Percentiles rank a stretch among this genome's conserved stretches.
Conservation (phyloP, 2,329 filamentous ascomycete genomes). For the Aspergillus eucalypticola region DNA sequence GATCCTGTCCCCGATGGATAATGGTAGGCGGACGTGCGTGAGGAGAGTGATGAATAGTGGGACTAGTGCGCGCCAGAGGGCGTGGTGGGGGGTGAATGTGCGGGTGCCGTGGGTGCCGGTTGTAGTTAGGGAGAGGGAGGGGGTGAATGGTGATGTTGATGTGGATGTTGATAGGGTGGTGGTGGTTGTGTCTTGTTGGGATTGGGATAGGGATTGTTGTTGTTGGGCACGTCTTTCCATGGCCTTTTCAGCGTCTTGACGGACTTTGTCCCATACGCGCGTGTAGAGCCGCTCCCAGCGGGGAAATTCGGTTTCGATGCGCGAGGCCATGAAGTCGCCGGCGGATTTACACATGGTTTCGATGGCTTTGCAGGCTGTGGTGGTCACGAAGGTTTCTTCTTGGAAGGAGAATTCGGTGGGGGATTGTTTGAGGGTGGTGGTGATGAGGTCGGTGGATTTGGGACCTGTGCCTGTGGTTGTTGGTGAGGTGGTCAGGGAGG, state of each 20-base stretch:
- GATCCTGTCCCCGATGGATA: conserved; percentile 44
- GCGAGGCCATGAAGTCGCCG: conserved; percentile 75
- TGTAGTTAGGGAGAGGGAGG: conserved; percentile 22
- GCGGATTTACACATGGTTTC: conserved; percentile 68
- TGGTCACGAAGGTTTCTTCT: conserved; percentile 56
- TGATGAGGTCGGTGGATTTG: conserved; percentile 14
- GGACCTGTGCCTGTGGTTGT: conserved; percentile 28
- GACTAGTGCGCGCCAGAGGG: conserved; percentile 40
- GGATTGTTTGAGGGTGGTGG: conserved; percentile 46
- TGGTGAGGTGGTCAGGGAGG: conserved; percentile 56
- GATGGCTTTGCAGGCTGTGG: conserved; percentile 70
- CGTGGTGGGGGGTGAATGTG: conserved; percentile 42
- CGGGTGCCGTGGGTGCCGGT: conserved; percentile 24
- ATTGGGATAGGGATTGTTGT: conserved; percentile 11
- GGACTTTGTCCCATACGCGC: conserved; percentile 39
- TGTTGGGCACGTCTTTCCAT: conserved; percentile 34
- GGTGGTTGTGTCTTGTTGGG: neutral
- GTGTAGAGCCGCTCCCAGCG: conserved; percentile 46
- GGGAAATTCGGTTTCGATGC: conserved; percentile 70
- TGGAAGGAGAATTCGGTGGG: conserved; percentile 29
- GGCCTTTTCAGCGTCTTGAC: conserved; percentile 37
- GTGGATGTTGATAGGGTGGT: conserved; percentile 17
- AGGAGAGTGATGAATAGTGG: conserved; percentile 44
- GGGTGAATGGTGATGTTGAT: conserved; percentile 15
- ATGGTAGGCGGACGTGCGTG: conserved; percentile 40